Evolutionary conservation across 495 filamentous ascomycete genomes (phyloP).

Genomic region (Penicillium canescens): DNA sequence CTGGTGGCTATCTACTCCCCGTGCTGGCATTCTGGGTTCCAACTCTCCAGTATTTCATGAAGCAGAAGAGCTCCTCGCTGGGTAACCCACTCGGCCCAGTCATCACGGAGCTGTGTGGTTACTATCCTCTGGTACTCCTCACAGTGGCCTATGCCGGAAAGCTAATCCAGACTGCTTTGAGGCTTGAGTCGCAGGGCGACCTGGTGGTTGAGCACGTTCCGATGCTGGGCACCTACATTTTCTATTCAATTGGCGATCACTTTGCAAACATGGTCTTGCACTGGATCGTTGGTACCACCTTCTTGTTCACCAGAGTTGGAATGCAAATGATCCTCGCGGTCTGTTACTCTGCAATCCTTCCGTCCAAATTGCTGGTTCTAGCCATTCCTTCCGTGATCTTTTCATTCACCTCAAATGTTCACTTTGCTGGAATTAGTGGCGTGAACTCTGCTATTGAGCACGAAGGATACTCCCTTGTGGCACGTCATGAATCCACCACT

Average conservation of each 20-base stretch:
- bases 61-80: constrained; percentile 59
- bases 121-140: constrained; percentile 71
- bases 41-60: constrained; percentile 65
- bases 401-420: constrained; percentile 68
- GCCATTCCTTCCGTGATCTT: constrained; percentile 71
- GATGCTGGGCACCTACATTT: constrained; percentile 59
- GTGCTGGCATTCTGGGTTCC: constrained; percentile 75
- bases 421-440: constrained; percentile 55
- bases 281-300: constrained; percentile 57
- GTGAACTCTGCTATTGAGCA: constrained; percentile 63
- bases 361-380: constrained; percentile 64
- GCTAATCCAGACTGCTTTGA: constrained; percentile 55
- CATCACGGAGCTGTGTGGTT: constrained; percentile 68
- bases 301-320: constrained; percentile 68
- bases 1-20: constrained; percentile 54
- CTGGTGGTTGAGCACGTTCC: constrained; percentile 57
- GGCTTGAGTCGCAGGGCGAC: constrained; percentile 57
- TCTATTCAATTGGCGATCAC: constrained; percentile 62
- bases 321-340: constrained; percentile 65
- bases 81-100: constrained; percentile 72
- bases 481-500: constrained; percentile 78
- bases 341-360: constrained; percentile 63
- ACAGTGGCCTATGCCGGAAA: constrained; percentile 65
- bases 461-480: constrained; percentile 61
- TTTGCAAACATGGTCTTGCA: constrained; percentile 50